Evolutionary conservation across 306 rosid genomes (phyloP), one percentile per base, ranked within the genome.

Genomic region (Begonia fuchsioides): DNA sequence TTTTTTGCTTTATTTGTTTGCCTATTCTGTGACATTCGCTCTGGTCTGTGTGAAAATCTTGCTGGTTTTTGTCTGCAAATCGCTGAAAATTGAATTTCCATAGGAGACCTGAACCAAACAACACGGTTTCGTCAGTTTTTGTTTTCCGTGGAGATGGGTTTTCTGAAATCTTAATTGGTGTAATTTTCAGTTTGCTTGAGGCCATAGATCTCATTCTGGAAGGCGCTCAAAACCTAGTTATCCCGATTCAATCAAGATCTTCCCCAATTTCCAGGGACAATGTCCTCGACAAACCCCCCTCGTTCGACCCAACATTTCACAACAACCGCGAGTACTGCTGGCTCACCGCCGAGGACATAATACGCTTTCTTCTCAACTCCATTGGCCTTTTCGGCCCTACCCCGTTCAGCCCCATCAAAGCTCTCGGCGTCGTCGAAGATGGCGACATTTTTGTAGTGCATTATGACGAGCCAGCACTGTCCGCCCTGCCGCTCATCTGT

Each of bases 171-270:
- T n/a, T 14, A 16, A 18, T 44, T 32, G 39, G 59, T 54, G 55
- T 10, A 50, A 52, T 45, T 47, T n/a, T 17, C 79, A 90, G 98
- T 60, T 57, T 90, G 45, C 50, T 62, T 52, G 92, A 86, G 15
- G 98, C 96, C 43, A 82, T 90, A 67, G 94, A 85, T 77, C 68
- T 82, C 17, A 86, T 90, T 19, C 83, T 90, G 12, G 54, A 85
- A 59, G 98, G 98, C 43, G 82, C 90, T 38, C 96, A 90, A 54
- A 85, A 85, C 69, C 72, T 90, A 26, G 87, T 85, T 12, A 84
- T 85, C 6, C 96, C 96, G 43, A 61, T 77, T 47, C 65, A 58
- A 51, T 60, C 79, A 13, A 77, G 67, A 56, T 53, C 44, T 13
- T 64, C 68, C 68, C 61, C 61, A 52, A 51, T 46, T 55, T 62